Evolutionary conservation across 208 protist genomes (phyloP), one percentile per base, ranked within the genome.

Genomic region (Willaertia magna): DNA sequence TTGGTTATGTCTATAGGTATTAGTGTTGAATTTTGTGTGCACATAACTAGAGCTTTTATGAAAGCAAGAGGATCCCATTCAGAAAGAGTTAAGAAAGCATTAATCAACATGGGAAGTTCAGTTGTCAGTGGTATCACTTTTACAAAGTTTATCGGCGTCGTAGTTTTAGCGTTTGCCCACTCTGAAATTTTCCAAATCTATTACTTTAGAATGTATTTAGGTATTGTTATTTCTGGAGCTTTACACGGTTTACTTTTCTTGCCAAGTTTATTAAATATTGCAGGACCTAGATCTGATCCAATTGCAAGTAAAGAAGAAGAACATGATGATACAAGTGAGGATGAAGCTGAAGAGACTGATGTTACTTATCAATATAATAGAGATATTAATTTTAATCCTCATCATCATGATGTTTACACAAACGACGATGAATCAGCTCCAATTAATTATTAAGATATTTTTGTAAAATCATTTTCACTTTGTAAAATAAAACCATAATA

Each of bases 21-120:
- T 18, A 86, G 89, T 11, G 90, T 93, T 20, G 91, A 93, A 85
- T 93, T 93, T 40, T 91, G 89, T 88, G 91, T 93, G 20, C 91
- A 93, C 83, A 90, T 93, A 44, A 89, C 85, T 6, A 46, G 61
- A n/a, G 39, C 85, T 6, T 91, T 86, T 67, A n/a, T 52, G 26
- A 44, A 14, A 85, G 30, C 26, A 86, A 44, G 7, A 44, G 47
- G 81, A 59, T 34, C 61, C 18, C 82, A 51, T 40, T 30, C 11
- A 51, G 48, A 76, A 6, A 84, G 43, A 79, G 85, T 39, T 26
- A 42, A 47, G 42, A 55, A 47, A 40, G 61, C 85, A 18, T 47
- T 88, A 30, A 46, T 88, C 20, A 39, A 85, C 14, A 81, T 93
- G 47, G 91, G 91, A 76, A 55, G 47, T 30, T 84, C 55, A 0